Evolutionary conservation across 495 filamentous ascomycete species (phyloP).

Genomic region (Penicillium riverlandense): DNA sequence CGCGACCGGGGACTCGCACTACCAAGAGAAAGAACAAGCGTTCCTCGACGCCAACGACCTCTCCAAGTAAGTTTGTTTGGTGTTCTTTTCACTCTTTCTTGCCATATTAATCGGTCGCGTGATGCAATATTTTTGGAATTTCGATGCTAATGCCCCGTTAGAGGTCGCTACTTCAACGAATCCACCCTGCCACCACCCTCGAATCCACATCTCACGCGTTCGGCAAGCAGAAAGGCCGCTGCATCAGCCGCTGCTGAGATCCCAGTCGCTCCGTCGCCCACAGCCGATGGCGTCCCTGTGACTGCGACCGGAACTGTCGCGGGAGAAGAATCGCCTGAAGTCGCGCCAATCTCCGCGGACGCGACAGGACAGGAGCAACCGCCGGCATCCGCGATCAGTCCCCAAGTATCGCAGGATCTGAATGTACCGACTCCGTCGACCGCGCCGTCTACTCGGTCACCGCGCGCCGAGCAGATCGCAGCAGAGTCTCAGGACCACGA

Average conservation of each 20-base stretch:
- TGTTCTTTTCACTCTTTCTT: constrained; percentile 11
- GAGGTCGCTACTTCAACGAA: constrained; percentile 66
- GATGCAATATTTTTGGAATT: constrained; percentile 5
- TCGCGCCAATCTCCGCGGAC: constrained; percentile 2
- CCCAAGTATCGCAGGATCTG: constrained; percentile 6
- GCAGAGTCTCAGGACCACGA: constrained; percentile 17
- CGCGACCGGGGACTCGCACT: constrained; percentile 50
- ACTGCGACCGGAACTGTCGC: neutral
- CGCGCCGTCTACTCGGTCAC: constrained; percentile 5
- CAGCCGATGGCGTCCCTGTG: constrained; percentile 2
- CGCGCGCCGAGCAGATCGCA: constrained; percentile 10
- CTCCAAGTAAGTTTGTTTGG: constrained; percentile 54
- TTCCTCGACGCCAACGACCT: constrained; percentile 75
- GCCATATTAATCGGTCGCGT: neutral
- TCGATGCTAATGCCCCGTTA: constrained; percentile 32
- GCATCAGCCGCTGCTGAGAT: neutral
- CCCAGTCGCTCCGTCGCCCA: constrained; percentile 7
- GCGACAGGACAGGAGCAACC: constrained; percentile 5
- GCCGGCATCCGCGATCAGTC: constrained; percentile 5
- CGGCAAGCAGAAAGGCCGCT: constrained; percentile 19
- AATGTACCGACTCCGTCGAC: constrained; percentile 2
- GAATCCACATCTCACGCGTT: constrained; percentile 26
- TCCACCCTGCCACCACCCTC: constrained; percentile 56
- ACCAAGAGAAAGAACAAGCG: constrained; percentile 41
- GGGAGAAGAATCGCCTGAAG: neutral